A percentile compares a stretch with the other conserved stretches of the same genome.
Evolutionary conservation across 2,329 filamentous ascomycete species (phyloP).

Genomic region (Achaetomium macrosporum): DNA sequence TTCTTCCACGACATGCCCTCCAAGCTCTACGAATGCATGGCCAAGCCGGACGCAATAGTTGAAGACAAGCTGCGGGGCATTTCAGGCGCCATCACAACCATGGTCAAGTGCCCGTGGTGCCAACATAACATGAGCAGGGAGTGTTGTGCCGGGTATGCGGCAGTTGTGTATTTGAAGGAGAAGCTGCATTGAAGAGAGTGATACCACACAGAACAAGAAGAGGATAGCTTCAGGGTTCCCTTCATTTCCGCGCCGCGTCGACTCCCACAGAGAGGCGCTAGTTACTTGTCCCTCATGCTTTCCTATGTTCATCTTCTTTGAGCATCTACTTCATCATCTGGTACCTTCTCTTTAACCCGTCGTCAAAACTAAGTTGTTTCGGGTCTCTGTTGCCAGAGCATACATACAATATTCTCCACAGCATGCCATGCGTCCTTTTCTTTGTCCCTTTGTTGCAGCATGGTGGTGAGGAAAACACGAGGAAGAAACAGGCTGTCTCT

Average conservation of each 20-base stretch:
- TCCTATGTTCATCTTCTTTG: background rate
- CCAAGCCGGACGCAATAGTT: conserved; percentile 50
- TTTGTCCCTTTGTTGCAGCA: conserved; percentile 11
- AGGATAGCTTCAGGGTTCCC: background rate
- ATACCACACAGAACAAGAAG: background rate
- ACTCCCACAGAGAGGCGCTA: background rate
- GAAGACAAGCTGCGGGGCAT: conserved; percentile 47
- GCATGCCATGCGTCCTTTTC: background rate
- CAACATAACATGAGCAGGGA: conserved; percentile 61
- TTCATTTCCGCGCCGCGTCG: background rate
- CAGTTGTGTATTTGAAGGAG: conserved; percentile 61
- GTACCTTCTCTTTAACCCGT: too few relatives aligned
- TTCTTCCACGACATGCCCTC: conserved; percentile 62
- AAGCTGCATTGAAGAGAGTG: conserved; percentile 41
- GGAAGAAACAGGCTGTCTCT: conserved; percentile 13
- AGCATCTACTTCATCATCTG: background rate
- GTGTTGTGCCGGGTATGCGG: conserved; percentile 65
- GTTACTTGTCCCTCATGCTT: background rate
- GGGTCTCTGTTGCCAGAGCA: background rate
- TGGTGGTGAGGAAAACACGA: conserved; percentile 7
- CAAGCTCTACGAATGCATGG: conserved; percentile 59
- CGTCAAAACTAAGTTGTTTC: background rate
- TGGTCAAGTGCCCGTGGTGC: conserved; percentile 67
- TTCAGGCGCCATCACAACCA: conserved; percentile 52
- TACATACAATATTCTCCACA: background rate